Percentiles rank a stretch among this genome's conserved stretches.
Conservation (phyloP, 129 eudicot species). For the Flaveria trinervia region DNA sequence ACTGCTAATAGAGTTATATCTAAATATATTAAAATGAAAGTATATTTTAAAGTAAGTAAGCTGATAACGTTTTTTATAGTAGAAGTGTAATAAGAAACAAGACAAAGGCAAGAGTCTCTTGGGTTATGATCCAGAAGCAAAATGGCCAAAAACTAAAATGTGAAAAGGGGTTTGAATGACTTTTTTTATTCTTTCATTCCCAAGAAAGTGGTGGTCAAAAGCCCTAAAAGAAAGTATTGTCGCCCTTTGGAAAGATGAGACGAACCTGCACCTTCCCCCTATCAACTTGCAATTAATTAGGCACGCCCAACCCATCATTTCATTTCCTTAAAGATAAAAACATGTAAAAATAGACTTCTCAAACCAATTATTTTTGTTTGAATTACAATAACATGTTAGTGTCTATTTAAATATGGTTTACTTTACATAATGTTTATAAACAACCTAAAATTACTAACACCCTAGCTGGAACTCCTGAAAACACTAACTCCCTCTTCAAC, state of each 20-base stretch:
- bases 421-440: too few relatives aligned
- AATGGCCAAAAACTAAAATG: slow-evolving; percentile 20
- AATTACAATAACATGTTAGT: too few relatives aligned
- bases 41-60: too few relatives aligned
- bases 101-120: slow-evolving; percentile 12
- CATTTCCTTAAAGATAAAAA: not conserved
- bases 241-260: slow-evolving; percentile 43
- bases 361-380: too few relatives aligned
- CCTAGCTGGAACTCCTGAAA: too few relatives aligned
- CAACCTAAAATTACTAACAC: too few relatives aligned
- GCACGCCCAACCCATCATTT: slow-evolving; percentile 37
- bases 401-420: too few relatives aligned
- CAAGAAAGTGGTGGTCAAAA: slow-evolving; percentile 49
- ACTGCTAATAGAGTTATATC: too few relatives aligned
- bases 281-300: slow-evolving; percentile 22
- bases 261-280: slow-evolving; percentile 36
- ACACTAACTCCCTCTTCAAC: too few relatives aligned
- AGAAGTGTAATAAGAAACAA: not conserved
- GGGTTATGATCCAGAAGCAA: slow-evolving; percentile 36
- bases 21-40: too few relatives aligned
- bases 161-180: slow-evolving; percentile 27
- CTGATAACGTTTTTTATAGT: not conserved
- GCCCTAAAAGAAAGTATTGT: slow-evolving; percentile 27
- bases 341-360: not conserved
- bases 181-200: slow-evolving; percentile 56